Base-by-base conservation (phyloP, 208 protist species). In the Leptomonas seymouri region DNA sequence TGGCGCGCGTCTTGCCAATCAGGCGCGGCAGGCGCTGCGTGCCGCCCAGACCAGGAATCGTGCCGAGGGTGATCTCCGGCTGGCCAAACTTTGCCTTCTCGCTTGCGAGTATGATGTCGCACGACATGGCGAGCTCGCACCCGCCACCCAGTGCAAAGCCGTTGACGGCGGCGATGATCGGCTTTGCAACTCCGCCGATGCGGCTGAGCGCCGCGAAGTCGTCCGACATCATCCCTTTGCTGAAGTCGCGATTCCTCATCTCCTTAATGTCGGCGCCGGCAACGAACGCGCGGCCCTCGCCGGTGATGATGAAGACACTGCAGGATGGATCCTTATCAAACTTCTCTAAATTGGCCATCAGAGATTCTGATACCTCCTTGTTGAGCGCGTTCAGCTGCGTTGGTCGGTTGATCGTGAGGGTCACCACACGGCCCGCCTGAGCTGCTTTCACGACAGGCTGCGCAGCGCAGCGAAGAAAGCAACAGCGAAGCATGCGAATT, bases 241-340 rank as follows among this genome's bases (percentile, higher is more conserved):
- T 72, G 58, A 94, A 97, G 31, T 36, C 84, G 55, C 76, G 63
- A 16, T 83, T 70, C 50, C 73, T 64, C 97, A 99, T 99, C 59
- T 93, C 80, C 75, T 99, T 99, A 67, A 99, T 98, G 76, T 99
- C 97, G 3, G 97, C 97, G 49, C 98, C 97, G 7, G 97, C 96
- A 41, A 97, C 97, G 75, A 99, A 99, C 0, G 98, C 92, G 46
- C 97, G 95, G 12, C 96, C 90, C 31, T 67, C 90, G 27, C 97
- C 97, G 2, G 97, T 99, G 45, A 99, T 63, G 48, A 99, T 87
- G 30, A 98, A 93, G 16, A 78, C 86, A 71, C 79, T 80, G 46
- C 98, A 85, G 11, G 80, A 80, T 14, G 80, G 73, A 76, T 98
- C 91, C 11, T 66, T 78, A 57, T 98, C 91, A 65, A 82, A 97